Evolutionary conservation across 345 rosid species (phyloP), one percentile per base, ranked within the genome.

Genomic region (Chamaenerion angustifolium): DNA sequence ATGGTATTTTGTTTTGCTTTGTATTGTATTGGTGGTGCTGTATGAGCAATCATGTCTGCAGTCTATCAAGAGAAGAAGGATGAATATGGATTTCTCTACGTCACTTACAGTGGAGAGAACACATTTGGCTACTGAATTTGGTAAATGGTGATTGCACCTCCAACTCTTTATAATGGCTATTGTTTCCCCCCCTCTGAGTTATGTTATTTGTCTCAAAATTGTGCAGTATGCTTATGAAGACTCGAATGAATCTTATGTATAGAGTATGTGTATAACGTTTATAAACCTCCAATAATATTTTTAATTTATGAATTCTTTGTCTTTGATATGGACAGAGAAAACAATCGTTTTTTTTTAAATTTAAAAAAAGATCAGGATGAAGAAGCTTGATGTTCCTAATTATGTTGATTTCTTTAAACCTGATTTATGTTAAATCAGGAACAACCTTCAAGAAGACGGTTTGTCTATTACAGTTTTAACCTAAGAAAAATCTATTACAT

Each of bases 41-140:
- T 21, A 79, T 86, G 94, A 48, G 82, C 82, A 52, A 66, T 80
- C 18, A 79, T 89, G 95, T 89, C 88, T 51, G 79, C 88, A 1
- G 74, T 85, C 57, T 89, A 89, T 41, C 90, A 85, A 43, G 97
- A 85, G 59, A 89, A 85, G 73, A 89, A 89, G 76, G 97, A 89
- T 11, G 85, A 82, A 60, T 95, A 89, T 68, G 97, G 97, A 19
- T 89, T 89, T 66, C 97, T 89, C 21, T 85, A 89, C 56, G 90
- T 89, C 43, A 83, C 95, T 16, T 89, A 89, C 76, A 89, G 97
- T 8, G 97, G 95, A 54, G 97, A 89, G 64, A 89, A 89, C 80
- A 81, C 97, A 8, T 89, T 89, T 11, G 95, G 97, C 45, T 37
- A 23, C 19, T 10, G n/a, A 40, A 37, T 43, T 42, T 54, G 1